Percentiles rank a stretch among this genome's conserved stretches.
These are phyloP conservation scores for Aspergillus thermomutatus DNA, from an alignment of 2,329 filamentous ascomycete genomes.

Conservation along the genomic window DNA sequence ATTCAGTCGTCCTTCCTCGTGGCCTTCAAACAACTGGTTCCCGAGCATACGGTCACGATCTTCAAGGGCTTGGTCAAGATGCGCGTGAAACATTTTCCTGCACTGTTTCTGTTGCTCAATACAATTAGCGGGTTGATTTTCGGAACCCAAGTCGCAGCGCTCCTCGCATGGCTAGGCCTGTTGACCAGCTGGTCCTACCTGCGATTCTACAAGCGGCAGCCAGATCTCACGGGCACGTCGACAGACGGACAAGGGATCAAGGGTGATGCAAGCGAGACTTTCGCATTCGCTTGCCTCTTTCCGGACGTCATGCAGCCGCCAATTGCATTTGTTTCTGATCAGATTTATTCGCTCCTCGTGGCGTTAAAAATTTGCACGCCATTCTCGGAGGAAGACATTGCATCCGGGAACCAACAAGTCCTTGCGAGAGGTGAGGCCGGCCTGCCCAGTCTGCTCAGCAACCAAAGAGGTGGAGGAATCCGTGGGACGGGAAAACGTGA, in stretches of 20 bases:
- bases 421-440: slow-evolving; percentile 61
- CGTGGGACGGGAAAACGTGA: slow-evolving; percentile 68
- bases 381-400: slow-evolving; percentile 77
- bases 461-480: slow-evolving; percentile 38
- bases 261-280: slow-evolving; percentile 93
- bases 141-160: slow-evolving; percentile 71
- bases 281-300: slow-evolving; percentile 94
- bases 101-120: slow-evolving; percentile 69
- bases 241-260: slow-evolving; percentile 60
- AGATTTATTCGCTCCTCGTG: slow-evolving; percentile 72
- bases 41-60: slow-evolving; percentile 92
- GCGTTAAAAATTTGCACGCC: slow-evolving; percentile 75
- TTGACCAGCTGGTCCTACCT: slow-evolving; percentile 91
- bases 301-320: slow-evolving; percentile 77
- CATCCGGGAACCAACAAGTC: slow-evolving; percentile 68
- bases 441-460: slow-evolving; percentile 57
- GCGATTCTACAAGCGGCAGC: slow-evolving; percentile 78
- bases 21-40: slow-evolving; percentile 94
- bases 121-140: slow-evolving; percentile 62
- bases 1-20: slow-evolving; percentile 92
- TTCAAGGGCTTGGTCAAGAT: slow-evolving; percentile 86
- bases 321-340: slow-evolving; percentile 68
- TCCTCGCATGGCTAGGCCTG: slow-evolving; percentile 78
- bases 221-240: slow-evolving; percentile 52
- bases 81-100: slow-evolving; percentile 78